Evolutionary conservation across 2,329 filamentous ascomycete genomes (phyloP), one percentile per base, ranked within the genome.

Genomic region (Ascochyta viciae-villosae): DNA sequence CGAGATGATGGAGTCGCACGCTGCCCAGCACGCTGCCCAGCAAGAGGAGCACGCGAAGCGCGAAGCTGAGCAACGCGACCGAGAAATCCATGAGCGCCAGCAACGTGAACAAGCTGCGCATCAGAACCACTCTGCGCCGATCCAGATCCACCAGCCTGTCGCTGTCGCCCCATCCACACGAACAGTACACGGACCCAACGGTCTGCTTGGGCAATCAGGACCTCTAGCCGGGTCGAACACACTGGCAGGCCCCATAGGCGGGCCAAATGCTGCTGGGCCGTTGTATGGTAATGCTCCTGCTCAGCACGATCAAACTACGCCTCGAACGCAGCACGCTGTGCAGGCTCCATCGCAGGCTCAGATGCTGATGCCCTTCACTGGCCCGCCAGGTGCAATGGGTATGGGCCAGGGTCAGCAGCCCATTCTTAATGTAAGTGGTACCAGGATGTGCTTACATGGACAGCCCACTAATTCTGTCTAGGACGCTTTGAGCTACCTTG

Each of bases 111-210:
- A 88, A 65, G 84, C 85, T 46, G 85, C 90, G 24, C 92, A 95
- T 71, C 93, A 97, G 75, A 95, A 89, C 77, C 93, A 91, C 71
- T 88, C 91, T 35, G 91, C 89, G 54, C 92, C 93, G 3, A 91
- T 96, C 50, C 92, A 93, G 50, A 89, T 98, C 67, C 94, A 98
- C 77, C 94, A 98, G 76, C 94, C 94, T 5, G 92, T 97, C 56
- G 94, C 94, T 60, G 78, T 82, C 3, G 79, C 78, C 87, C 92
- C 72, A 82, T 93, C 77, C 82, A 92, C 60, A 79, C 89, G 54
- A 61, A 89, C 91, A 48, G 96, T 97, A 53, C 94, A 96, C 73
- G 96, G 92, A 41, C 94, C 94, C 1, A 94, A 95, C 64, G 94
- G 94, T 8, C 83, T 98, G 33, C 85, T 98, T 35, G 77, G 77